Evolutionary conservation across 345 rosid species (phyloP).

Genomic region (Barbarea vulgaris): DNA sequence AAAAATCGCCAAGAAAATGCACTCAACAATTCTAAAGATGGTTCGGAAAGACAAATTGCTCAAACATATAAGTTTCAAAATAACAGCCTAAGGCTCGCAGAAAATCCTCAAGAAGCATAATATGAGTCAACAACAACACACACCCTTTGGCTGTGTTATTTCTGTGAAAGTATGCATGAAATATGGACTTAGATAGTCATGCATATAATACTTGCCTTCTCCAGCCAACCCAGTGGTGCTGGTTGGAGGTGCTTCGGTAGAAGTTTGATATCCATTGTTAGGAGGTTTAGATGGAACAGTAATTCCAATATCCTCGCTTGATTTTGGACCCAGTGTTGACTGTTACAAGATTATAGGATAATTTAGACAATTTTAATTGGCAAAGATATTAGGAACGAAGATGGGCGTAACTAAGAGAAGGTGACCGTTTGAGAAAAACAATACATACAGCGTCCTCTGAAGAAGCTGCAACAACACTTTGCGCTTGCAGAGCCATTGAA

Average conservation of each 20-base stretch:
- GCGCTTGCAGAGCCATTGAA: conserved; percentile 65
- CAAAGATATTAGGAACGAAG: conserved; percentile 20
- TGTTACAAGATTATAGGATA: conserved; percentile 41
- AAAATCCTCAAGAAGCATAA: not conserved
- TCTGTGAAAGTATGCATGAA: conserved; percentile 19
- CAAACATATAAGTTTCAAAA: conserved; percentile 1
- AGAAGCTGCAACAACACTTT: conserved; percentile 48
- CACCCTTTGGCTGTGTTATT: conserved; percentile 2
- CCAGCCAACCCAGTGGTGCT: conserved; percentile 47
- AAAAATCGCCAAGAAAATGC: not conserved
- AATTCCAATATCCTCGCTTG: conserved; percentile 69
- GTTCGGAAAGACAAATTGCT: conserved; percentile 20
- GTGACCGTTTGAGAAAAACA: conserved; percentile 19
- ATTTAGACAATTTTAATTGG: conserved; percentile 7
- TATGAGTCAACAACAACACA: conserved; percentile 1
- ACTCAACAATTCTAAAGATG: conserved; percentile 15
- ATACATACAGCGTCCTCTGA: conserved; percentile 51
- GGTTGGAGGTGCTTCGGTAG: conserved; percentile 48
- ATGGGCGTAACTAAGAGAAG: conserved; percentile 9
- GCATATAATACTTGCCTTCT: conserved; percentile 58
- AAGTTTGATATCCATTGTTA: conserved; percentile 21
- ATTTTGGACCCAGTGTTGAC: conserved; percentile 55
- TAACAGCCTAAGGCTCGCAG: conserved; percentile 13
- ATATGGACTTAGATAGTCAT: conserved; percentile 21
- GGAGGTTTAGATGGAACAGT: conserved; percentile 76